Evolutionary conservation across 495 filamentous ascomycete genomes (phyloP), one percentile per base, ranked within the genome.

Genomic region (Pseudoneurospora amorphoporcata): DNA sequence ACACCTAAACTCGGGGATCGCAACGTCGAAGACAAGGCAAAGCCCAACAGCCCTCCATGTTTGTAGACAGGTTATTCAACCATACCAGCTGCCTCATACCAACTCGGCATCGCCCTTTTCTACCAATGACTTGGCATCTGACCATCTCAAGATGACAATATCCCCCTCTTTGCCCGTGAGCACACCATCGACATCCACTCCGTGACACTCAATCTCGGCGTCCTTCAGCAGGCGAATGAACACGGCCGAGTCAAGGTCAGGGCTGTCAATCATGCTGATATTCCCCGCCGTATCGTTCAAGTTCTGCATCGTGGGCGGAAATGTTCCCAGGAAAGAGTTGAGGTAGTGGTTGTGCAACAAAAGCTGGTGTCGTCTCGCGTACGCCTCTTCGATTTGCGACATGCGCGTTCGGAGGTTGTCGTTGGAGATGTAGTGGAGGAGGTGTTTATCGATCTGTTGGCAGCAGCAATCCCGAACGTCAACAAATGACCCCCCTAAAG

Each of bases 281-380:
- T 94, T 93, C 2, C 93, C 95, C 0, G 90, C 88, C 69, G 92
- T 92, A 83, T 99, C 96, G 84, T 98, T 94, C 69, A 99, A 82
- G 77, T 92, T 87, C 78, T 92, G 89, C 78, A 98, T 78, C 45
- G 86, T 81, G 42, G 87, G 80, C 38, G 95, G 94, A 74, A 99
- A 99, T 37, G 89, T 86, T 0, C 84, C 84, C 71, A 99, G 85
- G 79, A 99, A 99, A 2, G 91, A 91, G 2, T 89, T 85, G 17
- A 90, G 83, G 79, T 94, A 98, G 80, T 98, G 95, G 12, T 86
- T 83, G 69, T 95, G 90, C 23, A 98, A 84, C 2, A 98, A 82
- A 8, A 89, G 87, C 78, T 95, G 91, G 80, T 98, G 96, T 16
- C 91, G 85, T 39, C 88, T 90, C 3, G 95, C 87, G 79, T 97